phyloP scores from a whole-genome alignment of 1,139 yeast genomes.

The Zygosaccharomyces sapae region DNA sequence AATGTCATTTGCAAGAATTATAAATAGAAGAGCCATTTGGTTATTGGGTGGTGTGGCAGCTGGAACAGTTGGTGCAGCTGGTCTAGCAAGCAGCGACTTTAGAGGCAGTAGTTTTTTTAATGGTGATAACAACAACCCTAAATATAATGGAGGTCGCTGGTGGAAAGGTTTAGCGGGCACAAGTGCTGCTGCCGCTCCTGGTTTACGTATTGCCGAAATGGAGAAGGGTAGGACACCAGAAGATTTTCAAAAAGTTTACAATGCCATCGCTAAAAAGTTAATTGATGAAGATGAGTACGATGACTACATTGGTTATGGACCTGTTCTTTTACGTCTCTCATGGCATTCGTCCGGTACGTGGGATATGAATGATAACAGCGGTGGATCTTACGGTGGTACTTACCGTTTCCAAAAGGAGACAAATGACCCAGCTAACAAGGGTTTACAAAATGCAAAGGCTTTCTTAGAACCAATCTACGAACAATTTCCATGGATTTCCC shows the following conservation, averaged over 20 bases:
- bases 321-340: constrained; percentile 62
- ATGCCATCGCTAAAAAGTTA: constrained; percentile 70
- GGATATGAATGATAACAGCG: constrained; percentile 52
- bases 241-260: constrained; percentile 74
- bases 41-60: constrained; percentile 23
- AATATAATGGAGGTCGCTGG: constrained; percentile 6
- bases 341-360: constrained; percentile 78
- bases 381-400: constrained; percentile 85
- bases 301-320: constrained; percentile 66
- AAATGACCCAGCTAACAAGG: constrained; percentile 69
- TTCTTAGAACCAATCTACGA: constrained; percentile 57
- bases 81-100: constrained; percentile 12
- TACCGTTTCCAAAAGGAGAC: constrained; percentile 68
- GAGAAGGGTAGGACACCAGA: constrained; percentile 30
- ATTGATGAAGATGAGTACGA: constrained; percentile 76
- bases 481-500: constrained; percentile 68
- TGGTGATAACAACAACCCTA: constrained; percentile 8
- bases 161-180: constrained; percentile 5
- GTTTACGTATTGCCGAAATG: constrained; percentile 27
- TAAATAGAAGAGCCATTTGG: constrained; percentile 18
- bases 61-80: constrained; percentile 21
- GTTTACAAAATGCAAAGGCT: constrained; percentile 60
- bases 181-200: constrained; percentile 22
- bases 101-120: constrained; percentile 6
- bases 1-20: constrained; percentile 16